Evolutionary conservation across 805 yeast species (phyloP).

Genomic region (Hanseniaspora valbyensis): DNA sequence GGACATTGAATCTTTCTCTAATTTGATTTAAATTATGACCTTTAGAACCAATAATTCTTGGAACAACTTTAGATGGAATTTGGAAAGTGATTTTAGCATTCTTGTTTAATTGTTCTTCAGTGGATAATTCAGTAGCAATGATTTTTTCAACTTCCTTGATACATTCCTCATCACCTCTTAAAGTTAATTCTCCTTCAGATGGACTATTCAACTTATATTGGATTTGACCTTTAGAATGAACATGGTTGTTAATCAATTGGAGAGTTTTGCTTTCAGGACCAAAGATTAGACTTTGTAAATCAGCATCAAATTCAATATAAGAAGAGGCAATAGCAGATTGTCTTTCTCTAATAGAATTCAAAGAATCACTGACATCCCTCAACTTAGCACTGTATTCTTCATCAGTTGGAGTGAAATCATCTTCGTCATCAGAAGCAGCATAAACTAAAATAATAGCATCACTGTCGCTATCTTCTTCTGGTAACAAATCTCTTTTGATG

Average conservation of each 20-base stretch:
- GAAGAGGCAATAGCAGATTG: slow-evolving; percentile 44
- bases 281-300: slow-evolving; percentile 40
- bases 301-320: slow-evolving; percentile 41
- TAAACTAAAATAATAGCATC: slow-evolving; percentile 5
- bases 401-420: slow-evolving; percentile 63
- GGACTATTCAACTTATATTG: slow-evolving; percentile 41
- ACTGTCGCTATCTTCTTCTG: slow-evolving; percentile 22
- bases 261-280: slow-evolving; percentile 19
- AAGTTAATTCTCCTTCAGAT: slow-evolving; percentile 42
- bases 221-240: slow-evolving; percentile 28
- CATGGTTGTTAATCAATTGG: slow-evolving; percentile 28
- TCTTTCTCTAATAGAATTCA: slow-evolving; percentile 48
- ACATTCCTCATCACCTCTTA: slow-evolving; percentile 61
- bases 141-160: slow-evolving; percentile 38
- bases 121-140: slow-evolving; percentile 23
- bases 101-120: slow-evolving; percentile 20
- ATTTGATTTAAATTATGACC: slow-evolving; percentile 64
- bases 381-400: slow-evolving; percentile 50
- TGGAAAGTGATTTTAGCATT: slow-evolving; percentile 35
- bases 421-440: slow-evolving; percentile 31
- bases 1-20: slow-evolving; percentile 63
- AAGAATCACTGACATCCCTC: slow-evolving; percentile 39
- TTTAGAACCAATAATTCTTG: slow-evolving; percentile 80
- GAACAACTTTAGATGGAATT: slow-evolving; percentile 56
- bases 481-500: slow-evolving; percentile 43